Percentiles rank a stretch among this genome's conserved stretches.
phyloP scores from a whole-genome alignment of 495 filamentous ascomycete species.

The Penicillium paxilli region DNA sequence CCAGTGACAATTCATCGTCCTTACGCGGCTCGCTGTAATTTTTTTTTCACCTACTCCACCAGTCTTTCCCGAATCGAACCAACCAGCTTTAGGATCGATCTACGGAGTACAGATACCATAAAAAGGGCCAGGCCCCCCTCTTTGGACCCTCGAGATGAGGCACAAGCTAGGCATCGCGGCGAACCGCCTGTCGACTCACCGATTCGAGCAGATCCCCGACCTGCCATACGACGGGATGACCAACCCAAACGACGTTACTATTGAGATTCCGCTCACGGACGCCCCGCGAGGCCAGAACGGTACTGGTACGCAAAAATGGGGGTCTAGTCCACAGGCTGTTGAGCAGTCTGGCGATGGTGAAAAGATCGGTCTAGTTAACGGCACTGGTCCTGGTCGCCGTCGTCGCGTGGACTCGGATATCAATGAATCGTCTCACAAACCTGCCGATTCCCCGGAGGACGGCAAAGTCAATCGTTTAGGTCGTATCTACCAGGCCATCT shows the following conservation, averaged over 20 bases:
- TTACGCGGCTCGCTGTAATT: background rate
- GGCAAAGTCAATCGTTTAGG: conserved; percentile 79
- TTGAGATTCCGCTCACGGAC: conserved; percentile 56
- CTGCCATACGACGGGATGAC: conserved; percentile 37
- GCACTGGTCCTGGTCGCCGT: conserved; percentile 38
- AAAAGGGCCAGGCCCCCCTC: conserved; percentile 6
- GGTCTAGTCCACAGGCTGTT: conserved; percentile 27
- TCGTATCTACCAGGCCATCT: conserved; percentile 78
- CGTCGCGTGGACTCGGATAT: conserved; percentile 45
- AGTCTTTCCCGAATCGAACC: conserved; percentile 1
- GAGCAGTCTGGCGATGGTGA: conserved; percentile 28
- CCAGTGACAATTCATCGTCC: background rate
- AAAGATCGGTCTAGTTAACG: conserved; percentile 52
- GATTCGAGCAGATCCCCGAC: conserved; percentile 49
- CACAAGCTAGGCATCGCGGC: conserved; percentile 32
- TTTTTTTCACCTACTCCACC: conserved; percentile 8
- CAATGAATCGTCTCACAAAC: conserved; percentile 46
- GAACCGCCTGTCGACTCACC: conserved; percentile 42
- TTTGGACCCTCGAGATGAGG: conserved; percentile 26
- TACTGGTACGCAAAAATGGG: conserved; percentile 43
- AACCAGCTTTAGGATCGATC: conserved; percentile 15
- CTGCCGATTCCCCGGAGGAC: conserved; percentile 52
- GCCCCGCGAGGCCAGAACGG: conserved; percentile 45
- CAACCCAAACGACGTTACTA: conserved; percentile 57
- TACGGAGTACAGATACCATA: conserved; percentile 1